Evolutionary conservation across 495 filamentous ascomycete genomes (phyloP).

Genomic region (Lasiosphaeriaceae sp.): DNA sequence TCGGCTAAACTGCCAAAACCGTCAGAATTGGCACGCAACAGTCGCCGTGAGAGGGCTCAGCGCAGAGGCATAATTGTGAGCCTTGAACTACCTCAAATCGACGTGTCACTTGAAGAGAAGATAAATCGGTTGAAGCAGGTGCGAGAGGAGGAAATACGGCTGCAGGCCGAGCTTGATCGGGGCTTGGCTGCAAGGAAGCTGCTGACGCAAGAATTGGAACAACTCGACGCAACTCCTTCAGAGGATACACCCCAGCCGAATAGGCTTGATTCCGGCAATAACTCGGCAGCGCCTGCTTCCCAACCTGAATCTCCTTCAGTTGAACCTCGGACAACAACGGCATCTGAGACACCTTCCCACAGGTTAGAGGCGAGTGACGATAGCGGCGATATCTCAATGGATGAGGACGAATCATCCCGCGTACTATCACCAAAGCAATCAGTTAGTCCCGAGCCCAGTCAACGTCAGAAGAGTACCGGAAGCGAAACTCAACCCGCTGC

Average conservation of each 20-base stretch:
- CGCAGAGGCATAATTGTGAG: constrained; percentile 54
- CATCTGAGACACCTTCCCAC: neutral
- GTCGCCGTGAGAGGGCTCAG: constrained; percentile 26
- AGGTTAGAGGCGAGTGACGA: constrained; percentile 4
- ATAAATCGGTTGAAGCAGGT: constrained; percentile 50
- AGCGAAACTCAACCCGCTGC: neutral
- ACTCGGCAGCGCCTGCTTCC: neutral
- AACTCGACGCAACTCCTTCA: constrained; percentile 45
- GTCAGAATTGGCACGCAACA: constrained; percentile 5
- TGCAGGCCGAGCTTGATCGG: constrained; percentile 56
- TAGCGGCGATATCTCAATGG: constrained; percentile 8
- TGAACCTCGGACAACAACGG: neutral
- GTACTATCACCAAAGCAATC: neutral
- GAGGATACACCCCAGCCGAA: constrained; percentile 9
- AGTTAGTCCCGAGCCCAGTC: neutral
- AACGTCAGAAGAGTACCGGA: neutral
- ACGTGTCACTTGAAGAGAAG: constrained; percentile 50
- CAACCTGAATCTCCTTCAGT: neutral
- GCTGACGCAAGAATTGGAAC: constrained; percentile 54
- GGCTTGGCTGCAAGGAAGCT: constrained; percentile 39
- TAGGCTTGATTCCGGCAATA: neutral
- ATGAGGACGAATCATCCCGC: constrained; percentile 10
- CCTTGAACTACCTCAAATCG: constrained; percentile 53
- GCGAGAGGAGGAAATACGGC: constrained; percentile 52
- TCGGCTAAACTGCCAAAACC: constrained; percentile 20